These are phyloP conservation scores for Calvatia gigantea DNA, from an alignment of 768 basidiomycete genomes.

Conservation along the genomic window DNA sequence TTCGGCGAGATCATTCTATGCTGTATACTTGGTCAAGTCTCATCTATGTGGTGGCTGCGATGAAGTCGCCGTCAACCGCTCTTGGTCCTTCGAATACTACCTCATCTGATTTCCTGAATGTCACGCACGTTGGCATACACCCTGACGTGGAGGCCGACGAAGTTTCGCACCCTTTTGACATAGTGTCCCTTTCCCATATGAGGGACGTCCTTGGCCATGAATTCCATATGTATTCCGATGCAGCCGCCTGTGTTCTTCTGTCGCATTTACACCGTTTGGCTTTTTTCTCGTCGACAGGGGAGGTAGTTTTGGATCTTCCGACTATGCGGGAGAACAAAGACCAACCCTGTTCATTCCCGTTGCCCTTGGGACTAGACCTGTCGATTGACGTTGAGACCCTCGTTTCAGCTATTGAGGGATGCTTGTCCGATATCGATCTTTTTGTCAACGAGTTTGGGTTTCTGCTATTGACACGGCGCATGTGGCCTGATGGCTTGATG, in stretches of 20 bases:
- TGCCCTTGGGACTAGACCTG: slow-evolving; percentile 70
- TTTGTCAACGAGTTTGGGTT: slow-evolving; percentile 74
- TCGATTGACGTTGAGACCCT: slow-evolving; percentile 72
- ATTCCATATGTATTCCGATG: slow-evolving; percentile 53
- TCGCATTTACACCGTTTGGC: slow-evolving; percentile 60
- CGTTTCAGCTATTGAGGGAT: slow-evolving; percentile 67
- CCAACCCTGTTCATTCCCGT: slow-evolving; percentile 53
- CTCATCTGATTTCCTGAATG: slow-evolving; percentile 46
- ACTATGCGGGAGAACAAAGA: slow-evolving; percentile 24
- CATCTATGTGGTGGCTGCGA: slow-evolving; percentile 53
- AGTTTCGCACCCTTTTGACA: slow-evolving; percentile 49
- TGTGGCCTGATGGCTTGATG: slow-evolving; percentile 73
- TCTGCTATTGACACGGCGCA: slow-evolving; percentile 59
- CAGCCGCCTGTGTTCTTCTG: slow-evolving; percentile 49
- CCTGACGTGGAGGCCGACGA: slow-evolving; percentile 18
- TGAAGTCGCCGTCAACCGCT: slow-evolving; percentile 42
- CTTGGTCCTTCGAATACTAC: slow-evolving; percentile 16
- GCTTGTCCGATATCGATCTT: slow-evolving; percentile 66
- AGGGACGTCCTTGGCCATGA: slow-evolving; percentile 56
- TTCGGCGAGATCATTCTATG: slow-evolving; percentile 40
- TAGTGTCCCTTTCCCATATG: slow-evolving; percentile 56
- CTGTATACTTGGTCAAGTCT: slow-evolving; percentile 70
- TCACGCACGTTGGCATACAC: slow-evolving; percentile 24
- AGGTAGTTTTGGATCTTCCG: slow-evolving; percentile 34
- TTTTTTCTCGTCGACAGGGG: slow-evolving; percentile 50